phyloP scores from a whole-genome alignment of 225 moss, liverwort and hornwort species.

The Marchantia polymorpha region DNA sequence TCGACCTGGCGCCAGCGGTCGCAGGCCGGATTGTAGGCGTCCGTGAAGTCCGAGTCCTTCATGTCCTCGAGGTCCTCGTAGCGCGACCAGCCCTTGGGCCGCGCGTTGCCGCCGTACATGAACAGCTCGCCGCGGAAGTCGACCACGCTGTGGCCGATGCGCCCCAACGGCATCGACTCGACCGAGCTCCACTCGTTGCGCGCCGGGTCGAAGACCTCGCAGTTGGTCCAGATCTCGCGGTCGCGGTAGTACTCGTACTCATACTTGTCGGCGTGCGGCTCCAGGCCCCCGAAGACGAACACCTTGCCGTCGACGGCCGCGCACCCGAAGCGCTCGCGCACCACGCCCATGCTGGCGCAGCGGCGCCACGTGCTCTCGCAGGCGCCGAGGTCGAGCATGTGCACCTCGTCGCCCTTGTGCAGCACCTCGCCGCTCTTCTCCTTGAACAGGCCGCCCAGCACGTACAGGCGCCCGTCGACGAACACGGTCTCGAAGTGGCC shows the following conservation, averaged over 20 bases:
- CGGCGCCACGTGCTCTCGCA: constrained; percentile 27
- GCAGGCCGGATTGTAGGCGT: constrained; percentile 26
- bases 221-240: constrained; percentile 5
- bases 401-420: constrained; percentile 24
- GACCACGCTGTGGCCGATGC: constrained; percentile 25
- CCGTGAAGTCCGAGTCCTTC: constrained; percentile 32
- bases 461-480: constrained; percentile 31
- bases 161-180: constrained; percentile 32
- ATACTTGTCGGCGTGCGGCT: constrained; percentile 26
- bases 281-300: constrained; percentile 34
- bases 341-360: constrained; percentile 30
- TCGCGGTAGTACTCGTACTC: constrained; percentile 3
- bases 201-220: constrained; percentile 37
- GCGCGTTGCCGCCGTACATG: constrained; percentile 27
- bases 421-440: constrained; percentile 23
- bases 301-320: constrained; percentile 34
- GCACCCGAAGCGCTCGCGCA: constrained; percentile 30
- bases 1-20: constrained; percentile 34
- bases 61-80: constrained; percentile 13
- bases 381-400: constrained; percentile 32
- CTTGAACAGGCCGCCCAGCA: constrained; percentile 29
- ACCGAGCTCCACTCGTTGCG: constrained; percentile 30
- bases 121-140: constrained; percentile 24
- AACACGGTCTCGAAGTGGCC: constrained; percentile 28
- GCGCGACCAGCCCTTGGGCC: constrained; percentile 7